phyloP scores from a whole-genome alignment of 192 early-diverging fungal species.

The Gigaspora rosea region DNA sequence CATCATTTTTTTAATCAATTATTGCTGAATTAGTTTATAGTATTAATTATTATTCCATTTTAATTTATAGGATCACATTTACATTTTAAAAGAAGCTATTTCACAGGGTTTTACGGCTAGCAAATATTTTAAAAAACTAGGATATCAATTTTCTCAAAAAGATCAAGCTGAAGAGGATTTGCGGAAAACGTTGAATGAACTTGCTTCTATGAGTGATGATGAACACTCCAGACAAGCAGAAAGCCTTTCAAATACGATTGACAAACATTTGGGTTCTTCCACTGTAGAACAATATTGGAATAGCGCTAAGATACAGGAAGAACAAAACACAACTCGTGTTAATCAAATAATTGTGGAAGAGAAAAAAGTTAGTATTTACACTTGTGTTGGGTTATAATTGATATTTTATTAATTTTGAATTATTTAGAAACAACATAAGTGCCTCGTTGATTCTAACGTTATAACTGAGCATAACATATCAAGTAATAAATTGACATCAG shows the following conservation, averaged over 20 bases:
- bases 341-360: background rate
- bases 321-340: background rate
- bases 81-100: constrained; percentile 8
- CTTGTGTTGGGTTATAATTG: constrained; percentile 9
- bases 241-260: constrained; percentile 2
- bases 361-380: background rate
- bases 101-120: background rate
- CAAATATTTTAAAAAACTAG: constrained; percentile 12
- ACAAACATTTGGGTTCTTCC: background rate
- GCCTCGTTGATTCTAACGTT: background rate
- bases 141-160: constrained; percentile 12
- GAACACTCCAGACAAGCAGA: background rate
- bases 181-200: background rate
- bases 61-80: constrained; percentile 12
- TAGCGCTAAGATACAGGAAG: background rate
- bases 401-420: background rate
- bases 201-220: background rate
- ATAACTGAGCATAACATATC: background rate
- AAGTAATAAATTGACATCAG: background rate
- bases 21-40: background rate
- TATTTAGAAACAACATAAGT: constrained; percentile 9
- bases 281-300: constrained; percentile 1
- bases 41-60: constrained; percentile 16
- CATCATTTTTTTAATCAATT: background rate
- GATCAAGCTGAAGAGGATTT: background rate